phyloP scores from a whole-genome alignment of 148 eudicot species.

The Amaranthus cruentus region DNA sequence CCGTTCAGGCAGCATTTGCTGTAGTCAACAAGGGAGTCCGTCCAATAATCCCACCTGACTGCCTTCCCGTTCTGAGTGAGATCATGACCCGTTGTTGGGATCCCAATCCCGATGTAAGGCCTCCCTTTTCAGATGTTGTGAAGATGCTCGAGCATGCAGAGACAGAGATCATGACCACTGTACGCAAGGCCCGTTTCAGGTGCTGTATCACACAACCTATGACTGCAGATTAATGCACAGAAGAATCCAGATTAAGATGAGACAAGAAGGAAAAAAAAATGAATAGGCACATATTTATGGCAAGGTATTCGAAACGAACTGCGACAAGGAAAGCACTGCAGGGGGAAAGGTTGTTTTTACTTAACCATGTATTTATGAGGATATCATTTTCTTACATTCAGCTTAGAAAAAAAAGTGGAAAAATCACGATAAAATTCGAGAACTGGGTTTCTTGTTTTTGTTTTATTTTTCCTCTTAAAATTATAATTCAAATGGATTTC shows the following conservation, averaged over 20 bases:
- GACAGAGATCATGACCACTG: constrained; percentile 80
- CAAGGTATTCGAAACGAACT: neutral
- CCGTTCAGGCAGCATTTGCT: constrained; percentile 98
- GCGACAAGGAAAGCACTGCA: constrained; percentile 15
- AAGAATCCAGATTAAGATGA: constrained; percentile 14
- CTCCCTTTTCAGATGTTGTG: constrained; percentile 71
- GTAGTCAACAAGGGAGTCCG: constrained; percentile 94
- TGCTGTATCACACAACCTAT: constrained; percentile 92
- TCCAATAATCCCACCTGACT: constrained; percentile 64
- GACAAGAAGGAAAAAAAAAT: constrained; percentile 16
- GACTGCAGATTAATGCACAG: constrained; percentile 62
- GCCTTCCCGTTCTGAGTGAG: constrained; percentile 69
- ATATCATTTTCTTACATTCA: constrained; percentile 27
- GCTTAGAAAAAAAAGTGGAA: constrained; percentile 24
- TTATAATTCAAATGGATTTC: constrained; percentile 30
- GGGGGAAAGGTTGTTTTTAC: constrained; percentile 17
- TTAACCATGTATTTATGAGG: constrained; percentile 35
- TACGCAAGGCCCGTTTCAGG: constrained; percentile 93
- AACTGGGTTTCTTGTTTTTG: constrained; percentile 23
- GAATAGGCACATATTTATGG: constrained; percentile 15
- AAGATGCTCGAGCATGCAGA: constrained; percentile 87
- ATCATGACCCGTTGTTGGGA: constrained; percentile 99
- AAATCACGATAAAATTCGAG: constrained; percentile 21
- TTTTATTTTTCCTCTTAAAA: constrained; percentile 6
- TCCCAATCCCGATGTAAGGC: constrained; percentile 71